phyloP scores from a whole-genome alignment of 1,284 basidiomycete species.

The Gomphus sp. region DNA sequence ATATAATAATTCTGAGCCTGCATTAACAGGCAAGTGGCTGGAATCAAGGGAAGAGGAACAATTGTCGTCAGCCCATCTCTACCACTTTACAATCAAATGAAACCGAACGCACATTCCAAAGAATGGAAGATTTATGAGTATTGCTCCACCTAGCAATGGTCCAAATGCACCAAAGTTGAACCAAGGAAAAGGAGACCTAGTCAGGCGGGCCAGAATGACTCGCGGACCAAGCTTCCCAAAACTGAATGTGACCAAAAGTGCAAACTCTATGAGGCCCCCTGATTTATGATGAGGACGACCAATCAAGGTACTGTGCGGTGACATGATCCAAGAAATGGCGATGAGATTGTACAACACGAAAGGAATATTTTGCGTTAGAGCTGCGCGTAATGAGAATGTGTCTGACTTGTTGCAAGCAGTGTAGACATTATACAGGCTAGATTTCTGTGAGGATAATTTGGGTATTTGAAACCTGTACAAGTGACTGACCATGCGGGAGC shows the following conservation, averaged over 20 bases:
- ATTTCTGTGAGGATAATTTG: not conserved
- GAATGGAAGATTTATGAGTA: slow-evolving; percentile 13
- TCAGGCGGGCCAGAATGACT: slow-evolving; percentile 16
- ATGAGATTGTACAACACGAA: slow-evolving; percentile 14
- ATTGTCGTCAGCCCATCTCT: not conserved
- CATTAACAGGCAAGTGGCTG: not conserved
- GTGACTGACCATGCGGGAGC: slow-evolving; percentile 14
- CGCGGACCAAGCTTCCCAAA: slow-evolving; percentile 17
- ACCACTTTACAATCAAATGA: not conserved
- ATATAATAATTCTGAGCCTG: slow-evolving; percentile 11
- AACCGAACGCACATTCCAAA: slow-evolving; percentile 9
- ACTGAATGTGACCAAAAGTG: slow-evolving; percentile 16
- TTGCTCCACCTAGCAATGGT: slow-evolving; percentile 13
- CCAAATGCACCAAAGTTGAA: slow-evolving; percentile 14
- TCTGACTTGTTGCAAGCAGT: slow-evolving; percentile 1
- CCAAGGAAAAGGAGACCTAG: slow-evolving; percentile 15
- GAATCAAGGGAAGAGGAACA: not conserved
- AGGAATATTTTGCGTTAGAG: slow-evolving; percentile 13
- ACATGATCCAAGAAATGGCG: slow-evolving; percentile 14
- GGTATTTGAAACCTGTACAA: not conserved
- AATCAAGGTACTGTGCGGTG: slow-evolving; percentile 14
- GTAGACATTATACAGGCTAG: slow-evolving; percentile 15
- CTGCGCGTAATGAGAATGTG: slow-evolving; percentile 12
- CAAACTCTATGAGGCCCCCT: slow-evolving; percentile 15
- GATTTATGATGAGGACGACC: slow-evolving; percentile 1